Conservation (phyloP, 306 rosid species). For the Cucumis sativus region DNA sequence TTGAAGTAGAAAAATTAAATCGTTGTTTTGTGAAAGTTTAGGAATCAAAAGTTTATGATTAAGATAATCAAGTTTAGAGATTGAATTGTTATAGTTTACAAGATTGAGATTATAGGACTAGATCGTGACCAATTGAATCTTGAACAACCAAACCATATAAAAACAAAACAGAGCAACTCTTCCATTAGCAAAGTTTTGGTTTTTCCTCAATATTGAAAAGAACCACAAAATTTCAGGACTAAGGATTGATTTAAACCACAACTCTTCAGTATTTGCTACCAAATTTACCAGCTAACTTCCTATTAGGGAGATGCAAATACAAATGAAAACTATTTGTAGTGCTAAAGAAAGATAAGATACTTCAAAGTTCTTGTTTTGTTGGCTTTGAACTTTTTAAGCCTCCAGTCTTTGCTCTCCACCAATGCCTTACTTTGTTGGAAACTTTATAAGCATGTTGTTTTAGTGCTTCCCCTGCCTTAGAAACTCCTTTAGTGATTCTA, state of each 20-base stretch:
- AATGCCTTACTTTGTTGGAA: conserved; percentile 30
- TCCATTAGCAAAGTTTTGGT: neutral
- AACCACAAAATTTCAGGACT: neutral
- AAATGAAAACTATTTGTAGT: neutral
- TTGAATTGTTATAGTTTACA: too few species aligned
- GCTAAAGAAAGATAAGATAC: neutral
- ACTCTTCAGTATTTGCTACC: neutral
- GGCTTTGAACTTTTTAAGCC: conserved; percentile 36
- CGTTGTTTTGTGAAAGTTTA: too few species aligned
- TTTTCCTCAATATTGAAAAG: neutral
- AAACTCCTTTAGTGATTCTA: conserved; percentile 32
- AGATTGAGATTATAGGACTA: too few species aligned
- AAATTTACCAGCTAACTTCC: neutral
- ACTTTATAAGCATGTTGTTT: conserved; percentile 57
- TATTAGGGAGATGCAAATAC: neutral
- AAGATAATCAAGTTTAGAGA: too few species aligned
- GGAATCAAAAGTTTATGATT: too few species aligned
- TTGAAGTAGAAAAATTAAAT: too few species aligned
- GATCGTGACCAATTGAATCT: too few species aligned
- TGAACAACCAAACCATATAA: neutral
- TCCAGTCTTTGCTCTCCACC: conserved; percentile 52
- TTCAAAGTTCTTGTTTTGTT: conserved; percentile 61
- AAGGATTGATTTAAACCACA: neutral
- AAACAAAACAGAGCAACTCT: neutral
- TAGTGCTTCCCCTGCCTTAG: conserved; percentile 33